Conservation (phyloP, 1,139 yeast genomes). For the Kodamaea derodonti region DNA sequence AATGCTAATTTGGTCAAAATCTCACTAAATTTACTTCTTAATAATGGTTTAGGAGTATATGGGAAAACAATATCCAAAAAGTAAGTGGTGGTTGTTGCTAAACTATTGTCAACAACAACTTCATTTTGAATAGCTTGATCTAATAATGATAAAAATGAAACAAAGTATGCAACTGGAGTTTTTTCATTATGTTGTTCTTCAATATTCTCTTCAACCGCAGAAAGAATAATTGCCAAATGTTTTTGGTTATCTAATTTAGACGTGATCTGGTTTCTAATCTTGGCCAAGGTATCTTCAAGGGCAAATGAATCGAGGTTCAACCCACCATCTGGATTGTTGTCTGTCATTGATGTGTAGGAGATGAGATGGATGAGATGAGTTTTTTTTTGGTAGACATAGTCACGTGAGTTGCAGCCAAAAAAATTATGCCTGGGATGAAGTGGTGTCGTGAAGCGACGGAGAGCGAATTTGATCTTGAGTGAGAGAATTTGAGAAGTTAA, state of each 20-base stretch:
- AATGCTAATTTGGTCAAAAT: slow-evolving; percentile 80
- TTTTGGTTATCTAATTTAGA: slow-evolving; percentile 85
- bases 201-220: slow-evolving; percentile 88
- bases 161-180: slow-evolving; percentile 72
- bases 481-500: too few relatives aligned
- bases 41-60: slow-evolving; percentile 62
- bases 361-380: background rate
- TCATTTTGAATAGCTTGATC: slow-evolving; percentile 67
- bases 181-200: slow-evolving; percentile 62
- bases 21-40: slow-evolving; percentile 70
- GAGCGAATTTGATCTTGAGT: too few relatives aligned
- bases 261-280: slow-evolving; percentile 64
- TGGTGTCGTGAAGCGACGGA: too few relatives aligned
- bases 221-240: slow-evolving; percentile 64
- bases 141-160: slow-evolving; percentile 75
- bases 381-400: too few relatives aligned
- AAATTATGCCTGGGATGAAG: too few relatives aligned
- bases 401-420: too few relatives aligned
- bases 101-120: slow-evolving; percentile 49
- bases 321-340: slow-evolving; percentile 47
- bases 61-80: slow-evolving; percentile 79
- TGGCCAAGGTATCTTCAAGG: slow-evolving; percentile 64
- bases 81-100: slow-evolving; percentile 77
- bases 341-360: slow-evolving; percentile 13
- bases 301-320: slow-evolving; percentile 34